Evolutionary conservation across 2,329 filamentous ascomycete species (phyloP).

Genomic region (Fusarium nanum): DNA sequence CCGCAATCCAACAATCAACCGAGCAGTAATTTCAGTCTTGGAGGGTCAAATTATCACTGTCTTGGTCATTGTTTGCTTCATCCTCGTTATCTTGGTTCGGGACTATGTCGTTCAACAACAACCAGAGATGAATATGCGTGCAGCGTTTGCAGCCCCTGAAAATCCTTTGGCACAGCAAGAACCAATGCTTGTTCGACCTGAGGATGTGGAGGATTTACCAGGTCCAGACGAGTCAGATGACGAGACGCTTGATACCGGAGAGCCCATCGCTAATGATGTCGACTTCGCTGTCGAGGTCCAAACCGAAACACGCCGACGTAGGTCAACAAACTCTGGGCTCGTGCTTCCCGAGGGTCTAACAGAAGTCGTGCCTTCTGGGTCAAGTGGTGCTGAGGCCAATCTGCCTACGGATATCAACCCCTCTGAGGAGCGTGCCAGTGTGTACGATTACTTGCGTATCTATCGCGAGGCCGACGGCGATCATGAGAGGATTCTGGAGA

Average conservation of each 20-base stretch:
- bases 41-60: conserved; percentile 96
- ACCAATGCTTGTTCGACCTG: conserved; percentile 41
- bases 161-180: conserved; percentile 46
- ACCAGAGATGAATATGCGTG: conserved; percentile 86
- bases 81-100: conserved; percentile 93
- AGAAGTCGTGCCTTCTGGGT: conserved; percentile 12
- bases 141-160: conserved; percentile 65
- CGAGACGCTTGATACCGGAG: conserved; percentile 49
- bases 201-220: conserved; percentile 38
- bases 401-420: conserved; percentile 1
- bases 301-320: conserved; percentile 22
- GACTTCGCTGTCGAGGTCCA: conserved; percentile 23
- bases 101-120: conserved; percentile 99
- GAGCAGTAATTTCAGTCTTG: conserved; percentile 81
- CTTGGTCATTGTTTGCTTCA: conserved; percentile 91
- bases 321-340: conserved; percentile 28
- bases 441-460: conserved; percentile 60
- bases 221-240: conserved; percentile 48
- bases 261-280: conserved; percentile 30
- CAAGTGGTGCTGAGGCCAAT: conserved; percentile 11
- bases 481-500: conserved; percentile 66
- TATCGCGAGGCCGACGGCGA: conserved; percentile 71
- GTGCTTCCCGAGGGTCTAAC: conserved; percentile 18
- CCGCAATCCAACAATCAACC: conserved; percentile 77
- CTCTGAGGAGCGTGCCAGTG: conserved; percentile 40